Conservation (phyloP, 192 early-diverging fungal genomes). For the Coemansia sp. region DNA sequence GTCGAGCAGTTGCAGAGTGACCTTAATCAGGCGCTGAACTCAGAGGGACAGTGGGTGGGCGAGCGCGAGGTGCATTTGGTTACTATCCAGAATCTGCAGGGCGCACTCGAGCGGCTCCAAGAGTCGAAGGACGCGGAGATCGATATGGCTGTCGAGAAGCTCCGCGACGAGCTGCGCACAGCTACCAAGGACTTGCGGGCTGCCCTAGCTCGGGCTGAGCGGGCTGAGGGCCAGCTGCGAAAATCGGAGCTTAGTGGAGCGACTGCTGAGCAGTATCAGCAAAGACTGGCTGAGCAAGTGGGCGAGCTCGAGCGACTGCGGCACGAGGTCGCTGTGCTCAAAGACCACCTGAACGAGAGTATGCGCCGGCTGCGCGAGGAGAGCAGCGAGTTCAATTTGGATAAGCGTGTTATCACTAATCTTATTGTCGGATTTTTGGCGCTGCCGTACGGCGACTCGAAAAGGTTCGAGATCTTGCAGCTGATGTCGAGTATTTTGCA, state of each 20-base stretch:
- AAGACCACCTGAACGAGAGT: constrained; percentile 90
- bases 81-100: constrained; percentile 81
- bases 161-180: constrained; percentile 56
- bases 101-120: constrained; percentile 89
- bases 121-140: constrained; percentile 70
- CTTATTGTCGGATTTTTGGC: constrained; percentile 86
- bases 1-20: constrained; percentile 60
- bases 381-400: constrained; percentile 77
- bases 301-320: constrained; percentile 59
- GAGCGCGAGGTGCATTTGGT: constrained; percentile 63
- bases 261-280: constrained; percentile 60
- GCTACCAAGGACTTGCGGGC: constrained; percentile 55
- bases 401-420: constrained; percentile 87
- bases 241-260: constrained; percentile 31
- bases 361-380: constrained; percentile 84
- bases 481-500: constrained; percentile 89
- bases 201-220: constrained; percentile 60
- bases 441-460: constrained; percentile 85
- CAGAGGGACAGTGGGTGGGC: constrained; percentile 60
- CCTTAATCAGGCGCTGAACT: constrained; percentile 59
- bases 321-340: constrained; percentile 67
- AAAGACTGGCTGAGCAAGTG: constrained; percentile 57
- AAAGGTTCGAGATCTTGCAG: constrained; percentile 89
- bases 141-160: constrained; percentile 58
- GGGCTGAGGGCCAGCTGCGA: constrained; percentile 31